Conservation (phyloP, 371 early-diverging fungal genomes). For the Mortierella sp. region DNA sequence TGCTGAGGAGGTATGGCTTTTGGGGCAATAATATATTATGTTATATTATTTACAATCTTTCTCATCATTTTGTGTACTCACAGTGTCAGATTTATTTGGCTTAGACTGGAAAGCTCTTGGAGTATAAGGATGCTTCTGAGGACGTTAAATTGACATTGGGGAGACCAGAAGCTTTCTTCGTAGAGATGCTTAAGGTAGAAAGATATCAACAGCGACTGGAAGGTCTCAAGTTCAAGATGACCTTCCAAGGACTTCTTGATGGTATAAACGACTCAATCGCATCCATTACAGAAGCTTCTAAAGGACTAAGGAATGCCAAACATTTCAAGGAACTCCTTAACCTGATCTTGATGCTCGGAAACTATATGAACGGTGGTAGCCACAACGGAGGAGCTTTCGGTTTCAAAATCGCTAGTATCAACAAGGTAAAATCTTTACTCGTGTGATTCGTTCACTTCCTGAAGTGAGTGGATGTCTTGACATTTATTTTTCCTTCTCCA, state of each 20-base stretch:
- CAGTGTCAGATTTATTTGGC: background rate
- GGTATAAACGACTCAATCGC: conserved; percentile 70
- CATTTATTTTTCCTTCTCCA: background rate
- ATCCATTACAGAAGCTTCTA: conserved; percentile 61
- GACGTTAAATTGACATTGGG: conserved; percentile 76
- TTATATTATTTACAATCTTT: background rate
- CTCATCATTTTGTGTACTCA: background rate
- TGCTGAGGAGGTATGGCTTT: conserved; percentile 65
- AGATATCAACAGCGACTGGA: conserved; percentile 85
- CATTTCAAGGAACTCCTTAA: conserved; percentile 63
- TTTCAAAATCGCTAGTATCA: conserved; percentile 88
- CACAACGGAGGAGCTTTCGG: conserved; percentile 94
- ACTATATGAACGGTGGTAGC: conserved; percentile 91
- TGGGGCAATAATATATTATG: background rate
- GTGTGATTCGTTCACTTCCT: background rate
- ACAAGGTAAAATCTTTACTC: conserved; percentile 67
- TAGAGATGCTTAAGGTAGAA: conserved; percentile 88
- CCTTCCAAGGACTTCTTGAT: conserved; percentile 79
- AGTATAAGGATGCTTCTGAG: conserved; percentile 75
- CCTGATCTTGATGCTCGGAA: conserved; percentile 89
- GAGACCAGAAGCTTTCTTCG: conserved; percentile 85
- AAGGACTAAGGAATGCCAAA: conserved; percentile 60
- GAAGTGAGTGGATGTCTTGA: background rate
- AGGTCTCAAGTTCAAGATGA: conserved; percentile 78
- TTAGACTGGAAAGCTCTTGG: conserved; percentile 73